Evolutionary conservation across 331 rosid genomes (phyloP).

Genomic region (Acacia concinna): DNA sequence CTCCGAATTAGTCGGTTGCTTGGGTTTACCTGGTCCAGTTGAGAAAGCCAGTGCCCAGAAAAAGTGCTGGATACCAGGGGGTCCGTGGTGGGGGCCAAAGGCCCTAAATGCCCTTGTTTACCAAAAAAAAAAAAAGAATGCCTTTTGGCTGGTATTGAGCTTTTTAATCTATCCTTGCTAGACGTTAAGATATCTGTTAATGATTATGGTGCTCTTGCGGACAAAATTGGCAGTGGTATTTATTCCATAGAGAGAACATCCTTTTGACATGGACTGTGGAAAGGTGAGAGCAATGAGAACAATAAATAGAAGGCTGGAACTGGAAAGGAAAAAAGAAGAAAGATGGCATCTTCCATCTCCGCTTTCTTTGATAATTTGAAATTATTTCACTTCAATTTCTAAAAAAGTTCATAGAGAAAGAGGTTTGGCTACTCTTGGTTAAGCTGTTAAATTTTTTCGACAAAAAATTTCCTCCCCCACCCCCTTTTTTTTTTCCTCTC

Average conservation of each 20-base stretch:
- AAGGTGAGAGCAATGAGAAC: neutral
- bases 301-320: neutral
- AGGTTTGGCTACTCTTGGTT: neutral
- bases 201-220: neutral
- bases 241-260: neutral
- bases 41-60: no score
- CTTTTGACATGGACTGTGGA: neutral
- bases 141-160: neutral
- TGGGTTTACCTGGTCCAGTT: no score
- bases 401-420: neutral
- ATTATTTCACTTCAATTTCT: neutral
- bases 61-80: no score
- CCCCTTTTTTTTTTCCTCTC: no score
- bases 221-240: neutral
- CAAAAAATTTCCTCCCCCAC: neutral
- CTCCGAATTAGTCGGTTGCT: no score
- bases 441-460: neutral
- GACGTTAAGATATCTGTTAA: conserved; percentile 6
- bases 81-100: no score
- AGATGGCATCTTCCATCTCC: neutral
- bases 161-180: neutral
- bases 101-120: no score
- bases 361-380: neutral
- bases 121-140: no score
- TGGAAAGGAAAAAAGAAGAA: neutral